Conservation (phyloP, 2,329 filamentous ascomycete species). For the Samsoniella hepiali region DNA sequence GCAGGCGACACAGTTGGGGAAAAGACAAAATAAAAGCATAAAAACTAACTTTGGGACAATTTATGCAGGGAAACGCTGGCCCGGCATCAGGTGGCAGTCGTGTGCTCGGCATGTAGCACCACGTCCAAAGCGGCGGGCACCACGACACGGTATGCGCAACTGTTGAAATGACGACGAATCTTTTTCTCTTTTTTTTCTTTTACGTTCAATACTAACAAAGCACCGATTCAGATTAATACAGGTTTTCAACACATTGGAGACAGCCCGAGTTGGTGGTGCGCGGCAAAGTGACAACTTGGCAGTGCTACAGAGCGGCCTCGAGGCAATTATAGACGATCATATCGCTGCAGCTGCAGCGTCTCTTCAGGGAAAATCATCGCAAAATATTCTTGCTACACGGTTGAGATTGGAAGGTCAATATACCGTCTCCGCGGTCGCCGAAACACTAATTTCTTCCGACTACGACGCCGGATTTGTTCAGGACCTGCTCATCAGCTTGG, state of each 20-base stretch:
- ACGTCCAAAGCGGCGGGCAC: conserved; percentile 2
- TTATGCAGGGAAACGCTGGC: neutral
- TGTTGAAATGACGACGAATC: too few species aligned
- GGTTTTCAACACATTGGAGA: neutral
- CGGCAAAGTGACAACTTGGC: neutral
- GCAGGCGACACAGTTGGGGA: neutral
- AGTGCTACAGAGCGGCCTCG: neutral
- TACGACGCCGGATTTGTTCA: neutral
- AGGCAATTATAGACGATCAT: neutral
- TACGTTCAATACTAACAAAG: neutral
- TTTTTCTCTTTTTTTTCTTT: too few species aligned
- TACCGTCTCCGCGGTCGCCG: neutral
- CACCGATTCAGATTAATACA: neutral
- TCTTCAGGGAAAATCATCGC: neutral
- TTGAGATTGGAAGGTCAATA: neutral
- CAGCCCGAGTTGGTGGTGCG: neutral
- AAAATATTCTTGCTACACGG: neutral
- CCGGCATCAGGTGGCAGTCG: conserved; percentile 2
- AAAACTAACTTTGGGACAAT: conserved; percentile 14
- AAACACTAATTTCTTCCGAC: neutral
- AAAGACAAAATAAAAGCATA: neutral
- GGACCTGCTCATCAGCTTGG: conserved; percentile 3
- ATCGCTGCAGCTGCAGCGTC: neutral
- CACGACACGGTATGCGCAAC: neutral
- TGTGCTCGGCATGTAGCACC: conserved; percentile 12